Base-by-base conservation (phyloP, 2,329 filamentous ascomycete genomes). In the Cadophora gregata region DNA sequence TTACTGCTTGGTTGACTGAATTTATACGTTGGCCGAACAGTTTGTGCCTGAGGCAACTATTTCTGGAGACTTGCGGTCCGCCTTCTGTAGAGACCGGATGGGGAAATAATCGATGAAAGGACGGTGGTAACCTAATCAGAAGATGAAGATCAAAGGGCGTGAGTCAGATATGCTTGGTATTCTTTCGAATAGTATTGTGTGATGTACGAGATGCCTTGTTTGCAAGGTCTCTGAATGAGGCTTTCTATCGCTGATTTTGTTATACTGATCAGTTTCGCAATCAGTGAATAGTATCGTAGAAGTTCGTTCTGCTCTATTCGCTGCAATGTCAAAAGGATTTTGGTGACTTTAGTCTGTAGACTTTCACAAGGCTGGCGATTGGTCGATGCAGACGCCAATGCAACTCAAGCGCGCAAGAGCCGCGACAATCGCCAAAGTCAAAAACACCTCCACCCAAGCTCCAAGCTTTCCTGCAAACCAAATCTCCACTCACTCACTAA, bases 401-500 rank as follows among this genome's bases (percentile, higher is more conserved):
- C 9, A 14, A 21, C 48, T n/a, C 47, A 64, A 62, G 64, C 68
- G 63, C 56, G n/a, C 8, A 9, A 19, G 10, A 59, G 38, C 56
- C 59, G 53, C 29, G 45, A 36, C 56, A 50, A 50, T 63, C 61
- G 25, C 25, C 2, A 58, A 33, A 47, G 42, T 53, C 27, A 42
- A 63, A 55, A 25, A 51, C 21, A 48, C 25, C 38, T 59, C 59
- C 66, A 61, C 56, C 24, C 25, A 36, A 64, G 50, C 31, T 36
- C 36, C 59, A 61, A 47, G 53, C 38, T 50, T 48, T 24, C 50
- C 27, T 42, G 5, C 19, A 47, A 4, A 47, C 42, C 50, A 53
- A 45, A 67, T 55, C 59, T 58, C 53, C 50, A 59, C 63, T 56
- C 51, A 56, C 60, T 24, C 66, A 62, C 25, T 55, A 53, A 48